Conservation (phyloP, 225 moss, liverwort and hornwort species). For the Straminergon stramineum region DNA sequence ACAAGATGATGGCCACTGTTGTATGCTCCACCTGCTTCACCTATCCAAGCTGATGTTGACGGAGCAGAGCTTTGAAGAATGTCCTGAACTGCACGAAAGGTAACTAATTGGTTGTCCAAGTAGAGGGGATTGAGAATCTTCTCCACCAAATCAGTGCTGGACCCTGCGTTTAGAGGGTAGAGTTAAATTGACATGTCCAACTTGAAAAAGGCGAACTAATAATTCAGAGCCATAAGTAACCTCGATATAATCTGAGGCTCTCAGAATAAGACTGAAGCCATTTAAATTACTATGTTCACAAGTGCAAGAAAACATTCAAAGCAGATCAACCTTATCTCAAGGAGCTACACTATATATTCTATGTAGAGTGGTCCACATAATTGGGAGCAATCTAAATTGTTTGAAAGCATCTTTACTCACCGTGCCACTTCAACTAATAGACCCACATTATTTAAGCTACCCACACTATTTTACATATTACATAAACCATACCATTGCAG, state of each 20-base stretch:
- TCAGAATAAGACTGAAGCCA: neutral
- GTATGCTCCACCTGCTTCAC: conserved; percentile 90
- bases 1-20: conserved; percentile 79
- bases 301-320: neutral
- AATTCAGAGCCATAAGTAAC: neutral
- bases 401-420: neutral
- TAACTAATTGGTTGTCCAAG: conserved; percentile 39
- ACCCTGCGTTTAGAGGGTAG: conserved; percentile 32
- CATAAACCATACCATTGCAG: neutral
- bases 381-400: neutral
- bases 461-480: neutral
- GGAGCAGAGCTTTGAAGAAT: conserved; percentile 45
- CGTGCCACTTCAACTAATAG: neutral
- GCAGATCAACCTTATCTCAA: neutral
- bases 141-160: conserved; percentile 47
- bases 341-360: neutral
- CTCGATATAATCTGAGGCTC: neutral
- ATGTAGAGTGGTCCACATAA: neutral
- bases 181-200: neutral
- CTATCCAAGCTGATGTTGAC: conserved; percentile 65
- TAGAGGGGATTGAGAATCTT: conserved; percentile 35
- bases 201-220: neutral
- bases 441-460: neutral
- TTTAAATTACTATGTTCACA: neutral
- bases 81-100: conserved; percentile 42